Evolutionary conservation across 148 eudicot species (phyloP), one percentile per base, ranked within the genome.

Genomic region (Beta vulgaris): DNA sequence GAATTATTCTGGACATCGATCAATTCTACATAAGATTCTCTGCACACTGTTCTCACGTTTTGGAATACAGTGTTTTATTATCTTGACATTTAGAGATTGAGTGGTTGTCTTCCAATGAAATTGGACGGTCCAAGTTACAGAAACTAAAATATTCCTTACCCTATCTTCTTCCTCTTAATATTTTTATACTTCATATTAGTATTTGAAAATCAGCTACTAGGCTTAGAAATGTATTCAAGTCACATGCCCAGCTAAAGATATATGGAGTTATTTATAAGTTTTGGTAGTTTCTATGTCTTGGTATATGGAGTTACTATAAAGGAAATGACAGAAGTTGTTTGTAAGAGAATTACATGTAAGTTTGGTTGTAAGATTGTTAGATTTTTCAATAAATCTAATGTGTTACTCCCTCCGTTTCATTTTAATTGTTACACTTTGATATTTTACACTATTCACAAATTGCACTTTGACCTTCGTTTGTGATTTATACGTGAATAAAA

Each of bases 81-180:
- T 13, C 5, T 19, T 51, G 57, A 11, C 57, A 51, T 59, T 23
- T 29, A 10, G 8, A 62, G 42, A 8, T 18, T 62, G 42, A 2
- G 67, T 62, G 67, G 40, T 59, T 31, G 63, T 59, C 63, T 59
- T 31, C 18, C 35, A 28, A 19, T 59, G 35, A 59, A 29, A 59
- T 13, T 59, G 63, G 63, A 59, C 63, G 63, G 63, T 14, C 31
- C 36, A 59, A 59, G 13, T 54, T 54, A 25, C 59, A n/a, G 59
- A 54, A 59, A 3, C 6, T 28, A 59, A 29, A 29, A 59, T 0
- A 51, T 5, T 21, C 57, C 57, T 51, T n/a, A 19, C 23, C 57
- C 57, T 21, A 51, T 49, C 18, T 46, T 46, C 25, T 49, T n/a
- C n/a, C n/a, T n/a, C n/a, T n/a, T n/a, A n/a, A 49, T 49, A 10